These are phyloP conservation scores for Orobanche coerulescens DNA, from an alignment of 257 asterid genomes.

Conservation along the genomic window DNA sequence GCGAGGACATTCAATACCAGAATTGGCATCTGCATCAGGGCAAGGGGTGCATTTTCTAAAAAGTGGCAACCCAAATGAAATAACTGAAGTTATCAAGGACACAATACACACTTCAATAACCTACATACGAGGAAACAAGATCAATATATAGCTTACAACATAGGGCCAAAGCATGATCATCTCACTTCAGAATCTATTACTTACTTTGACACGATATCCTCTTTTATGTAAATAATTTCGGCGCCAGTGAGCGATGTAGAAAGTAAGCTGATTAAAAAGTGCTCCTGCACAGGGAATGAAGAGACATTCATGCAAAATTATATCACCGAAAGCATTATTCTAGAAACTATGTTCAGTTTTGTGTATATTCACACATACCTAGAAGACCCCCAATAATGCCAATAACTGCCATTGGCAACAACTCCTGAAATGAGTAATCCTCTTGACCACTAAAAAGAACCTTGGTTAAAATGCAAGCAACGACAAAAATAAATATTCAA, in stretches of 20 bases:
- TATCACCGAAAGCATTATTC: constrained; percentile 19
- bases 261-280: constrained; percentile 88
- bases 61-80: constrained; percentile 93
- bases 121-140: constrained; percentile 33
- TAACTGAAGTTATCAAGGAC: constrained; percentile 73
- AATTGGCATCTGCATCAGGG: constrained; percentile 67
- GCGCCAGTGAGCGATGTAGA: constrained; percentile 79
- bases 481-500: constrained; percentile 14
- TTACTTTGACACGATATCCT: constrained; percentile 84
- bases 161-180: constrained; percentile 13
- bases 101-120: constrained; percentile 84
- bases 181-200: constrained; percentile 28
- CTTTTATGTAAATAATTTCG: constrained; percentile 85
- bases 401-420: constrained; percentile 94
- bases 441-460: constrained; percentile 86
- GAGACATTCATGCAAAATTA: constrained; percentile 9
- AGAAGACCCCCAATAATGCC: constrained; percentile 99
- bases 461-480: constrained; percentile 30
- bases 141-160: constrained; percentile 17
- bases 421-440: constrained; percentile 88
- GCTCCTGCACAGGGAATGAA: constrained; percentile 57
- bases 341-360: constrained; percentile 9
- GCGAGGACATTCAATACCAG: constrained; percentile 96
- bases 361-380: constrained; percentile 43
- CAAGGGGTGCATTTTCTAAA: constrained; percentile 85